phyloP scores from a whole-genome alignment of 495 filamentous ascomycete genomes.

The Wilcoxina mikolae region DNA sequence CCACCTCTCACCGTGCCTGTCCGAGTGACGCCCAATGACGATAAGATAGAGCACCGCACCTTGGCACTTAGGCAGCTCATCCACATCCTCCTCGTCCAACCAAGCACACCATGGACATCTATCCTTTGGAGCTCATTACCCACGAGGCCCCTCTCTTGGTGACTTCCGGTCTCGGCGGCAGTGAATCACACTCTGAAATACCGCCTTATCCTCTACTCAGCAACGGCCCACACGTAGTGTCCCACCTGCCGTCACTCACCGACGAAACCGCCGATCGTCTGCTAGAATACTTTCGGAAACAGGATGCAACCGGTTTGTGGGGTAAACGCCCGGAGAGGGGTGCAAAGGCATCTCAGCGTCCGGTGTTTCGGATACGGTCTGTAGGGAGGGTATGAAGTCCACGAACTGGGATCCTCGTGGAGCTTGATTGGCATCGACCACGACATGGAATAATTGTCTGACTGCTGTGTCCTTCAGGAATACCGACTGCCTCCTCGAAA shows the following conservation, averaged over 20 bases:
- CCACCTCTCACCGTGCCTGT: neutral
- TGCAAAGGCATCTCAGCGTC: constrained; percentile 23
- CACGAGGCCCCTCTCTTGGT: constrained; percentile 71
- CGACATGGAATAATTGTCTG: neutral
- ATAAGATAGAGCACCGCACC: neutral
- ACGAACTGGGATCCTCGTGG: neutral
- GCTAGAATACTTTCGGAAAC: constrained; percentile 49
- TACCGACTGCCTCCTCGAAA: constrained; percentile 49
- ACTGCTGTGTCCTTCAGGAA: constrained; percentile 30
- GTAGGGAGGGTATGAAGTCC: constrained; percentile 55
- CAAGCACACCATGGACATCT: constrained; percentile 76
- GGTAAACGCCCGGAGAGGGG: constrained; percentile 5
- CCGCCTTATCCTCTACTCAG: constrained; percentile 41
- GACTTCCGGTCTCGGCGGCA: constrained; percentile 51
- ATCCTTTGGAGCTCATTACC: constrained; percentile 62
- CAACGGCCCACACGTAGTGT: constrained; percentile 45
- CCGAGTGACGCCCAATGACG: neutral
- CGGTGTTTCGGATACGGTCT: constrained; percentile 48
- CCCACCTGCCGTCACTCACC: constrained; percentile 50
- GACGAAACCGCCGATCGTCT: constrained; percentile 50
- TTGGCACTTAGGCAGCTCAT: neutral
- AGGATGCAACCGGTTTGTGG: constrained; percentile 44
- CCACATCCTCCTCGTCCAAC: neutral
- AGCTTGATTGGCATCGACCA: neutral
- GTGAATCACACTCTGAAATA: constrained; percentile 18